These are phyloP conservation scores for Catharanthus roseus DNA, from an alignment of 257 asterid species.

Conservation along the genomic window DNA sequence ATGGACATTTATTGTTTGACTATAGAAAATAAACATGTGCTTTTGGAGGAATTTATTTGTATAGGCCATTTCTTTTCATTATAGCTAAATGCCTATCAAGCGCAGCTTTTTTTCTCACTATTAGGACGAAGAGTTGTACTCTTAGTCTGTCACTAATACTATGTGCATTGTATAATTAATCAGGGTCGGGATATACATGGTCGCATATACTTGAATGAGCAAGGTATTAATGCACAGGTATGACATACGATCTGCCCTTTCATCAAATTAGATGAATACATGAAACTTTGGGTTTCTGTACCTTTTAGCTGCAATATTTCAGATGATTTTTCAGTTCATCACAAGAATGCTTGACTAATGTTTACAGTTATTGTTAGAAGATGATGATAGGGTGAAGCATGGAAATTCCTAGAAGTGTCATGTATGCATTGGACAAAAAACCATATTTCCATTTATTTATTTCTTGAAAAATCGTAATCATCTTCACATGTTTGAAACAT, in stretches of 20 bases:
- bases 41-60: neutral
- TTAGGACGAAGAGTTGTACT: neutral
- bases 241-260: constrained; percentile 9
- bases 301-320: neutral
- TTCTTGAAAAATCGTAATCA: too few species aligned
- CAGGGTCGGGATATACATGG: constrained; percentile 86
- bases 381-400: neutral
- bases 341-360: neutral
- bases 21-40: neutral
- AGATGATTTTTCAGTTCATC: neutral
- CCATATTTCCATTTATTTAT: neutral
- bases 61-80: neutral
- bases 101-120: neutral
- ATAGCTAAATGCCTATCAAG: neutral
- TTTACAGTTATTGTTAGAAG: neutral
- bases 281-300: neutral
- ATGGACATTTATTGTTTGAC: neutral
- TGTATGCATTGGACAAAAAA: neutral
- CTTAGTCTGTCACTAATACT: neutral
- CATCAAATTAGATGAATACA: neutral
- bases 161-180: constrained; percentile 21
- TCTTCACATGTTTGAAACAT: too few species aligned
- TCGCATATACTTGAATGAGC: constrained; percentile 85
- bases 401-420: neutral
- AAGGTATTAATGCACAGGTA: constrained; percentile 98